Conservation (phyloP, 1,284 basidiomycete species). For the Irpex rosettiformis region DNA sequence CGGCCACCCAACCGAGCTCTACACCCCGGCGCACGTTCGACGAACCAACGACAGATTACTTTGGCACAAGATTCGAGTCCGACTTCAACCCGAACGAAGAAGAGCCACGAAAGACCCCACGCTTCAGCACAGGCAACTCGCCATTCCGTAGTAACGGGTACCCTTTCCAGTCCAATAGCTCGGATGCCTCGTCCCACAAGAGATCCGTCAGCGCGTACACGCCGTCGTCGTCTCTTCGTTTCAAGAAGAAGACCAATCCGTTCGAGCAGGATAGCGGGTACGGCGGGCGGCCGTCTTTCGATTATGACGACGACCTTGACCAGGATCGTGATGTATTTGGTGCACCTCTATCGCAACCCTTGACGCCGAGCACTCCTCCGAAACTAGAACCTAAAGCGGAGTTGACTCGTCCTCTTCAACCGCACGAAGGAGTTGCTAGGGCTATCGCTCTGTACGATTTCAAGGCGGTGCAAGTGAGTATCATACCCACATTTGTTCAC, state of each 20-base stretch:
- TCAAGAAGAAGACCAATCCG: constrained; percentile 18
- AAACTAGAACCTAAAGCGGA: constrained; percentile 48
- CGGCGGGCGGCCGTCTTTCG: constrained; percentile 10
- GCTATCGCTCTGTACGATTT: constrained; percentile 83
- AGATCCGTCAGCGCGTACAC: constrained; percentile 37
- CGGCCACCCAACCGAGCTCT: constrained; percentile 7
- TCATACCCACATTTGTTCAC: neutral
- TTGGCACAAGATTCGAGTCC: constrained; percentile 38
- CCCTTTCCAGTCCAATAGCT: constrained; percentile 19
- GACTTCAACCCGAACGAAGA: constrained; percentile 27
- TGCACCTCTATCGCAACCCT: constrained; percentile 10
- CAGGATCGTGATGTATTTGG: constrained; percentile 16
- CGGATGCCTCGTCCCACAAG: constrained; percentile 29
- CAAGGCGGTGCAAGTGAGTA: constrained; percentile 59
- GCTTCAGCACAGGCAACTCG: constrained; percentile 17
- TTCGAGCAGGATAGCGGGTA: constrained; percentile 17
- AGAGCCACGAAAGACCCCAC: constrained; percentile 25
- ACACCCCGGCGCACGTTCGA: constrained; percentile 11
- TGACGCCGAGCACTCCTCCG: constrained; percentile 20
- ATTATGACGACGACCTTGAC: constrained; percentile 22
- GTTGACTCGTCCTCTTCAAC: constrained; percentile 41
- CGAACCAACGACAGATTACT: constrained; percentile 28
- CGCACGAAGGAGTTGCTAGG: constrained; percentile 60
- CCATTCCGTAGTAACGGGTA: constrained; percentile 17
- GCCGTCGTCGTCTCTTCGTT: constrained; percentile 15